A percentile compares a stretch with the other conserved stretches of the same genome.
Evolutionary conservation across 352 stramenopile species (phyloP).

Genomic region (Phytophthora cajani): DNA sequence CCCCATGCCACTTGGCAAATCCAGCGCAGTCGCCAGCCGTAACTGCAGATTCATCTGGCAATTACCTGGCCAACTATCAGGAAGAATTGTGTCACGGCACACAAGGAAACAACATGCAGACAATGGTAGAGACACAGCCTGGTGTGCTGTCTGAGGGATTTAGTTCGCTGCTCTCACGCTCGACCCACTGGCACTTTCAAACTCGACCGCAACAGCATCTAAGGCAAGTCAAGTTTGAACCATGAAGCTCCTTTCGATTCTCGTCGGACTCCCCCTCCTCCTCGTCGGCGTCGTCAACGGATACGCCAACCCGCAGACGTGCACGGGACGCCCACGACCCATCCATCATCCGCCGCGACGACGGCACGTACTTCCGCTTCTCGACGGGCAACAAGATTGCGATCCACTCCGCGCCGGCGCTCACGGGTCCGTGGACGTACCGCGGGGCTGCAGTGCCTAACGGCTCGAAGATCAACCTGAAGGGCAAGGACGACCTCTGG

Average conservation of each 20-base stretch:
- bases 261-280: constrained; percentile 22
- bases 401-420: constrained; percentile 45
- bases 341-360: constrained; percentile 45
- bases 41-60: neutral
- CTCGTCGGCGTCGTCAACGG: constrained; percentile 14
- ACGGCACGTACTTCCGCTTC: constrained; percentile 62
- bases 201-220: neutral
- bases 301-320: constrained; percentile 30
- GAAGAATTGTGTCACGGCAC: neutral
- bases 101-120: neutral
- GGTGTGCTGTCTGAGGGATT: too few species aligned
- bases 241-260: constrained; percentile 25
- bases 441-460: constrained; percentile 41
- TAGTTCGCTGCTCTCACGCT: neutral
- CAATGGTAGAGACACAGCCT: neutral
- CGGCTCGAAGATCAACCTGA: constrained; percentile 49
- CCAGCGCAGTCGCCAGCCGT: neutral
- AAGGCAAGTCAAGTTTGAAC: constrained; percentile 6
- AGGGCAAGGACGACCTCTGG: constrained; percentile 49
- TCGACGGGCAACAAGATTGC: constrained; percentile 52
- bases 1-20: neutral
- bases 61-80: neutral
- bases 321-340: constrained; percentile 48
- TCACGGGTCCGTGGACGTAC: constrained; percentile 49
- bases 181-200: neutral